phyloP scores from a whole-genome alignment of 2,329 filamentous ascomycete species.

The Stagonosporopsis cucurbitacearum region DNA sequence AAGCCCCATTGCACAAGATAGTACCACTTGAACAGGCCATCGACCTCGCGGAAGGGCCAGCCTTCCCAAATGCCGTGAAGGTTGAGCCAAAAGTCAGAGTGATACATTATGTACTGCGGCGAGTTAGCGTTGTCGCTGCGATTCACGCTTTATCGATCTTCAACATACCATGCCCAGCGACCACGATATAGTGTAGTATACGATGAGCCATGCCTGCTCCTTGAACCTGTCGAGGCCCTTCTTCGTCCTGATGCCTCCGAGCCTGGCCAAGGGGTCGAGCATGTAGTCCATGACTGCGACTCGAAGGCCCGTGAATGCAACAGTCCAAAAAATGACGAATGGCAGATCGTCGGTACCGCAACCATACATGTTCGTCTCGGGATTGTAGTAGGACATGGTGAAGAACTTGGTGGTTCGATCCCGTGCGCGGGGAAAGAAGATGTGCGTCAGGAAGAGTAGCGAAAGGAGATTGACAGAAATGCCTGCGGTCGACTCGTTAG shows the following conservation, averaged over 20 bases:
- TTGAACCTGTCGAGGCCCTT: conserved; percentile 85
- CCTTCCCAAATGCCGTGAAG: conserved; percentile 79
- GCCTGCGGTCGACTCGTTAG: conserved; percentile 57
- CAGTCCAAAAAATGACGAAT: conserved; percentile 77
- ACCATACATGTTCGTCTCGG: conserved; percentile 71
- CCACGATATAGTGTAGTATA: conserved; percentile 87
- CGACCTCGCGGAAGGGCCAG: conserved; percentile 81
- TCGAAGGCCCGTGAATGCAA: conserved; percentile 86
- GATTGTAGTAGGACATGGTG: conserved; percentile 81
- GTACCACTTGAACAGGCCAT: conserved; percentile 81
- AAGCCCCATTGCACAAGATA: conserved; percentile 89
- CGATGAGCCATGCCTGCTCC: conserved; percentile 89
- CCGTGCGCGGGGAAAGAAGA: conserved; percentile 80
- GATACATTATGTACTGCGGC: conserved; percentile 76
- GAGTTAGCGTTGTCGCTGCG: conserved; percentile 19
- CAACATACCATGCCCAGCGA: conserved; percentile 75
- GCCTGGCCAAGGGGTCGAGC: conserved; percentile 76
- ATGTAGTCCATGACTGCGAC: conserved; percentile 87
- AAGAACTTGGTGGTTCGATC: conserved; percentile 87
- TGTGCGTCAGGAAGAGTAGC: conserved; percentile 80
- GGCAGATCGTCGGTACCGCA: conserved; percentile 81
- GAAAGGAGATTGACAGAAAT: conserved; percentile 86
- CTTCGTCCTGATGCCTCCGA: conserved; percentile 73
- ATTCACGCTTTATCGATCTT: background rate
- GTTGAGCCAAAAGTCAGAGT: conserved; percentile 79